Base-by-base conservation (phyloP, 2,329 filamentous ascomycete genomes). In the Chaetomium globosum region DNA sequence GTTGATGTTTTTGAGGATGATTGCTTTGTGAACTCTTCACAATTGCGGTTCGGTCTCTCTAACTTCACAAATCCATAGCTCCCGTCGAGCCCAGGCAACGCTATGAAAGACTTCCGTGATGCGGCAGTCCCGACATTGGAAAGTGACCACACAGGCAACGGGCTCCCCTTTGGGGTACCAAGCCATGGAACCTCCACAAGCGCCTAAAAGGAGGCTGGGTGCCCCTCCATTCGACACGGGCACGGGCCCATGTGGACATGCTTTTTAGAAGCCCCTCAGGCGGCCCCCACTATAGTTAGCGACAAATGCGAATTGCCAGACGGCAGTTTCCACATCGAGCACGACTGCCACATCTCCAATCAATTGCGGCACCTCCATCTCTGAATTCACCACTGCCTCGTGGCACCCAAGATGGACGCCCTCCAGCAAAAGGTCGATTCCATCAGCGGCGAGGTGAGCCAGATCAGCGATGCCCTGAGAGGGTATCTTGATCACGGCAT, bases 391-490 rank as follows among this genome's bases (percentile, higher is more conserved):
- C 54, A 61, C 57, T 66, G 61, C 63, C 61, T 63, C 65, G 67
- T 64, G 66, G 66, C 61, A 67, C 69, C 19, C 63, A 69, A 61
- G 61, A 72, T 73, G 71, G 71, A 71, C 57, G 65, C 63, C 66
- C 54, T 69, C 53, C 69, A 69, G 54, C 49, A 54, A 53, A 65
- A 68, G 55, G 68, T 69, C 66, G 70, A 71, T 57, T 67, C 61
- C 43, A 63, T 71, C 65, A 56, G 63, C 64, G 46, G 59, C 57
- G 68, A 72, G 67, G 51, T 72, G 64, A 61, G 66, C 62, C 62
- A 65, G 46, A 69, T 72, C 46, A 61, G 68, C 54, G 60, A 60
- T 30, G 64, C 61, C 4, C 63, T 72, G n/a, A 46, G 69, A 30
- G 65, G 33, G 13, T 71, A 71, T 59, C 62, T 72, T 12, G 61